Evolutionary conservation across 805 yeast genomes (phyloP), one percentile per base, ranked within the genome.

Genomic region (Yamadazyma laniorum): DNA sequence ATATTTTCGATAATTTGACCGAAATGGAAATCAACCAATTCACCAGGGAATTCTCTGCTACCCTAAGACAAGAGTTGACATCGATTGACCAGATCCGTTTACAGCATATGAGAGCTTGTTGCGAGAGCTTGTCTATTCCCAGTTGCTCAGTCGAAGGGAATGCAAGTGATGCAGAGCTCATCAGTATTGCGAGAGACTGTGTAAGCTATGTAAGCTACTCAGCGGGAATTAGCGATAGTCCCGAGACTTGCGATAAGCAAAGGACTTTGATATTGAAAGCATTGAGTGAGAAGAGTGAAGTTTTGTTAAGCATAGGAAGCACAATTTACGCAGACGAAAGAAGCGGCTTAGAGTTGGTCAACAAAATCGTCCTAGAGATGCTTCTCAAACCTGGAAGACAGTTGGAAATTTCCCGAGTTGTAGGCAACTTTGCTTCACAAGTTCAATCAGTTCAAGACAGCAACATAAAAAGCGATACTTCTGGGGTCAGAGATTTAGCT

Each of bases 1-100:
- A 37, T 9, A 32, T 48, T 12, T 33, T 51, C 23, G 45, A 47
- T 14, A 40, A 39, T 15, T 25, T 52, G 19, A 38, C 36, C 26
- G 19, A 37, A 15, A 43, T 29, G 3, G 52, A 51, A 21, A 39
- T 36, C n/a, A 32, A 35, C 6, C 36, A 42, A 6, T 34, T 49
- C 12, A 38, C 44, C 12, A 37, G 35, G 17, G 32, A 29, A 3
- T 38, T 44, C 13, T 19, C 9, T 6, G 7, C 19, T 21, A 7
- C 12, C 12, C 22, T 32, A 16, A 14, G 16, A 15, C 12, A 13
- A 6, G 8, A 6, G 16, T 9, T 14, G 18, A 21, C 26, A 7
- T 11, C 15, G n/a, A 30, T 30, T 18, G 33, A 30, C 18, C 22
- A 15, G 33, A 5, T 18, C 5, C 9, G 8, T 6, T 6, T 18